Base-by-base conservation (phyloP, 2,329 filamentous ascomycete genomes). In the Penicillium palitans region DNA sequence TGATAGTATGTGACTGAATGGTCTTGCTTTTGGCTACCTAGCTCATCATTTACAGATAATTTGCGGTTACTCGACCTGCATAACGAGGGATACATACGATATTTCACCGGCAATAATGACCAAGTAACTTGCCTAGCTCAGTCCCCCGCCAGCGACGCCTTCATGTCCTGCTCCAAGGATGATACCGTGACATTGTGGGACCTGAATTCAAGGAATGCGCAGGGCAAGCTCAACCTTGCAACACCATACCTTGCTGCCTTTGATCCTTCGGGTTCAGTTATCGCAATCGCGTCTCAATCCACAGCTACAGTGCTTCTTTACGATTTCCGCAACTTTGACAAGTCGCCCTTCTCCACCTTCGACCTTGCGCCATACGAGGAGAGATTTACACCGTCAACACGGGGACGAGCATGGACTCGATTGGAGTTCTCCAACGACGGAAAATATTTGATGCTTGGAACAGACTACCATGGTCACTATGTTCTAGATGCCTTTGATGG, bases 361-460 rank as follows among this genome's bases (percentile, higher is more conserved):
- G 93, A 98, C 70, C 80, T 98, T 71, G 78, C 69, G 59, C 77
- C 69, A 68, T 75, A 81, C 6, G 83, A 87, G 48, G 86, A 89
- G 65, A 72, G 76, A 67, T 81, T 74, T 61, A 83, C 74, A 40
- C 78, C 75, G 48, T 80, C 77, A 45, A 81, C 77, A 49, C 80
- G 78, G 29, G 77, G 77, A 37, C 70, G 77, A 45, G 75, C 73
- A 65, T 99, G 95, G 95, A 95, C 90, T 1, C 92, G 90, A 66
- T 82, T 99, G 42, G 92, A 96, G 68, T 98, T 99, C 72, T 95
- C 91, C 58, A 99, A 99, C 69, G 95, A 99, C 69, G 95, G 95
- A 19, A 96, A 96, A 70, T 86, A 86, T 60, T 77, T 99, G 48
- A 82, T 99, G 6, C 75, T 99, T 19, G 90, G 90, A 15, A 98